Base-by-base conservation (phyloP, 78 protist genomes). In the Dictyostelium purpureum region DNA sequence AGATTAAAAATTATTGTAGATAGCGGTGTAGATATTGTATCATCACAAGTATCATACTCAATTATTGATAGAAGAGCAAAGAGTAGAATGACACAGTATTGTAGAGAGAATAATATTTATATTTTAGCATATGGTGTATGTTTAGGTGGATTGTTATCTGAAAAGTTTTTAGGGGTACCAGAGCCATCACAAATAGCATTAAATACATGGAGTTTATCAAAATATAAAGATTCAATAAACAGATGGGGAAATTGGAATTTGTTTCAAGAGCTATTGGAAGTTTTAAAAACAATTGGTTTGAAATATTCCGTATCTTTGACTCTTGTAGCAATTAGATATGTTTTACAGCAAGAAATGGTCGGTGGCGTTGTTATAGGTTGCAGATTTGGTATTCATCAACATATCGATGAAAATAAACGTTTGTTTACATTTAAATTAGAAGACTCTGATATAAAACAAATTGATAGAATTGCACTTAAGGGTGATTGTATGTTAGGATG, bases 141-240 rank as follows among this genome's bases (percentile, higher is more conserved):
- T 85, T 61, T 85, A 24, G 92, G 92, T 73, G 92, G 92, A 19
- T 47, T 85, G 52, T 42, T 85, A 38, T 56, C 75, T 47, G 92
- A 85, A 61, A 85, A 85, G 92, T 85, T 85, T 59, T 73, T 85
- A 45, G 92, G 92, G 11, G 92, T 85, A 59, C 92, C 92, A 2
- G 82, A 85, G 47, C 92, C 92, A 59, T 85, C 92, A 38, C 80
- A 75, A 35, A 70, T 73, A 0, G 80, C 82, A n/a, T 45, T 85
- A 42, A 85, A 85, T 47, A 85, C 92, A 18, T 85, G 92, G 92
- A 73, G 82, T 73, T 43, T 85, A n/a, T 40, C 67, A 73, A 85
- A 85, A 33, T 85, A 85, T 61, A 26, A 52, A 28, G 82, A 85
- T 47, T 85, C 21, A 59, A 70, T 85, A 40, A 59, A 74, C 6